A percentile compares a stretch with the other conserved stretches of the same genome.
Conservation (phyloP, 257 asterid genomes). For the Lavandula angustifolia region DNA sequence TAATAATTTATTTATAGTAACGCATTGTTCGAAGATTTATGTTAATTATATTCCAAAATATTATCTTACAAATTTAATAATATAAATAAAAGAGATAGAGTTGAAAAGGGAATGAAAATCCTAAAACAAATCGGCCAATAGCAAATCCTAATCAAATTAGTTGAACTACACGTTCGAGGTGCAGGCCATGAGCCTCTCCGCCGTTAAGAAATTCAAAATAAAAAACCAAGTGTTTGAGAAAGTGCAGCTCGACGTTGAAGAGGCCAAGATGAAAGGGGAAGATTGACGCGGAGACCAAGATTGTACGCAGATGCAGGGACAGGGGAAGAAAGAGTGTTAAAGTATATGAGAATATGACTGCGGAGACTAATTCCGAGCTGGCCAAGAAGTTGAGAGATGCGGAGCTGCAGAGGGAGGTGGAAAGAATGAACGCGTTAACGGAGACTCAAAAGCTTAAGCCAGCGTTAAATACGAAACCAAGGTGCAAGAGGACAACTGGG, state of each 20-base stretch:
- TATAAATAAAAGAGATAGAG: no score
- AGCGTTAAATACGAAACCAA: constrained; percentile 66
- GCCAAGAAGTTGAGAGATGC: constrained; percentile 64
- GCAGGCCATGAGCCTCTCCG: constrained; percentile 76
- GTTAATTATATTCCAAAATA: no score
- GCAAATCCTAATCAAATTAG: no score
- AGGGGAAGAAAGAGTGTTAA: constrained; percentile 62
- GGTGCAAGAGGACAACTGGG: constrained; percentile 78
- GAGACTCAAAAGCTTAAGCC: constrained; percentile 64
- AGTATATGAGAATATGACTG: constrained; percentile 57
- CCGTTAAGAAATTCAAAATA: constrained; percentile 63
- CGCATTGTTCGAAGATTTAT: no score
- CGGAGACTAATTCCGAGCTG: constrained; percentile 53
- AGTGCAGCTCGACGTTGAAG: constrained; percentile 62
- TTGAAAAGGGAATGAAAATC: no score
- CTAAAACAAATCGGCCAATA: no score
- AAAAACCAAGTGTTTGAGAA: constrained; percentile 65
- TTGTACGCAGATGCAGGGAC: constrained; percentile 57
- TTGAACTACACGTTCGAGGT: constrained; percentile 70
- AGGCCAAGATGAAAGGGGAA: constrained; percentile 73
- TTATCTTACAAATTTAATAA: no score
- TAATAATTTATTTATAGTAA: no score
- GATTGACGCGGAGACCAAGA: constrained; percentile 69
- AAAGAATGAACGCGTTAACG: constrained; percentile 57
- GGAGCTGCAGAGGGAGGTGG: constrained; percentile 59